Evolutionary conservation across 2,329 filamentous ascomycete species (phyloP), one percentile per base, ranked within the genome.

Genomic region (Trichoderma guizhouense): DNA sequence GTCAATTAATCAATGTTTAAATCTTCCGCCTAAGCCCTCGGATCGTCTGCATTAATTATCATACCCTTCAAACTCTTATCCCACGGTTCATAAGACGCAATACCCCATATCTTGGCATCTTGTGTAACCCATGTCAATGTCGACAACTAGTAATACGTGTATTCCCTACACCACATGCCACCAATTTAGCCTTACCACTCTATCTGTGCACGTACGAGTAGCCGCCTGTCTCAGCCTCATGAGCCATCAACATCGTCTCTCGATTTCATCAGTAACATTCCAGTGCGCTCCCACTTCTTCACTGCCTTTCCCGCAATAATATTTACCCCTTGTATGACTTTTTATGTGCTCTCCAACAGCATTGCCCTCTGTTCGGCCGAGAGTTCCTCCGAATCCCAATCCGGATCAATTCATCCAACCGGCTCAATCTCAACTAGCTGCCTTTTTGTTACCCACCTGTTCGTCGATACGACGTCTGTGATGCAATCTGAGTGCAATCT

Each of bases 331-430:
- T 26, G 1, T 21, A 21, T 6, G 18, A 4, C 11, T 7, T 3
- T 8, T 14, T 21, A 7, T 21, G 15, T 12, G 7, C 34, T 43
- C 24, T 24, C 32, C 28, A 58, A 28, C 18, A 34, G 24, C 12
- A 51, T 28, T n/a, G 34, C 11, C 24, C 5, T 43, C 5, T 28
- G 30, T 15, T 70, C 68, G 68, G 68, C 47, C 47, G 39, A 57
- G 21, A 64, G 62, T 71, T 66, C 51, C 51, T 51, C 69, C 69
- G 69, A 71, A 65, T 60, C 28, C 61, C 61, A 71, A 66, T 34
- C 61, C 69, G 69, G 69, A 51, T 43, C 36, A 65, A 71, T 71
- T 60, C 61, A 71, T 71, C 51, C 26, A 57, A 64, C 69, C 51
- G 69, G 34, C n/a, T 65, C 36, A 63, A 30, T 70, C 57, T 69